Base-by-base conservation (phyloP, 2,329 filamentous ascomycete species). In the Rutstroemia sp. region DNA sequence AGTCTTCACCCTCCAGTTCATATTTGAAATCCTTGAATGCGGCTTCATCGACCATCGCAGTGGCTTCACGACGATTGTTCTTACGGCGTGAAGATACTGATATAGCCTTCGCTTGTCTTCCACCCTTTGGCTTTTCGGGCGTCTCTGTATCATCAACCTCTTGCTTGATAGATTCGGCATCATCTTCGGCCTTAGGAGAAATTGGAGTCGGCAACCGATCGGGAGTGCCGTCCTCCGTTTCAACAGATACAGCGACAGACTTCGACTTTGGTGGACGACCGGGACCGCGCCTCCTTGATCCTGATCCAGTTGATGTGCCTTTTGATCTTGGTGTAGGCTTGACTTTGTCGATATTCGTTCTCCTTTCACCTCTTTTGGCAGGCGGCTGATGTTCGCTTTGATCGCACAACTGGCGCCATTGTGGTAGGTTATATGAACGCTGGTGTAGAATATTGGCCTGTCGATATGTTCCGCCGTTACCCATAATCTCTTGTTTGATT, bases 401-500 rank as follows among this genome's bases (percentile, higher is more conserved):
- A 61, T 96, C 89, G 69, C 92, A 96, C 40, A 97, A 79, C 55
- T 89, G 82, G 64, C 91, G 89, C 94, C 94, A 99, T 72, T 99
- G 92, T 0, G 92, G 92, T 4, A 99, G 78, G 65, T 96, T 99
- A 75, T 99, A 99, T 14, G 91, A 91, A 69, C 94, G 83, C 70
- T 95, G 90, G 73, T 96, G 95, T 67, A 97, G 86, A 58, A 99
- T 92, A 69, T 99, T 99, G 68, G 94, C 89, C 71, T 99, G 94
- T 38, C 92, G 92, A 70, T 96, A 99, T 56, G 89, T 95, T 56
- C 94, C 95, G 69, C 92, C 90, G 51, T 89, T 90, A 44, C 94
- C 94, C 78, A 95, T 92, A 66, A 99, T 99, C 67, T 99, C 94
- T 72, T 99, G 94, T 69, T 91, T 96, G 70, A 99, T 97, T 3